Base-by-base conservation (phyloP, 2,329 filamentous ascomycete genomes). In the Aspergillus nomiae region DNA sequence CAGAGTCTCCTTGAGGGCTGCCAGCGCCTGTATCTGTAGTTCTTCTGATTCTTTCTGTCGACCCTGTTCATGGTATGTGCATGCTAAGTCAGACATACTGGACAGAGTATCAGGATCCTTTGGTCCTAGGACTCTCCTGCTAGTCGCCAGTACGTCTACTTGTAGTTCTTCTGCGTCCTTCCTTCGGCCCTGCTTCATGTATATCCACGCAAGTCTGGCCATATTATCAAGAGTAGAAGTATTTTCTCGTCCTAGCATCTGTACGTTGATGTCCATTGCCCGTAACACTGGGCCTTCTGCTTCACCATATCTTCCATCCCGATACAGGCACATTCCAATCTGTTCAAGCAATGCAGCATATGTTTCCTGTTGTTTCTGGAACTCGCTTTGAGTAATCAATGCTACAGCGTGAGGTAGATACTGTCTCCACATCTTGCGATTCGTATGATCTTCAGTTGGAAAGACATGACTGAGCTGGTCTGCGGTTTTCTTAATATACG, bases 341-440 rank as follows among this genome's bases (percentile, higher is more conserved):
- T 21, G 21, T 11, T 43, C 19, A 43, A n/a, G 41, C 7, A 43
- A 43, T 9, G 16, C 4, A 43, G n/a, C 41, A 43, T 43, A 43
- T 43, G 4, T 10, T 21, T 43, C 7, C 41, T 43, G 41, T 10
- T 43, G 41, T 19, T 43, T 11, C 8, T 4, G 19, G 12, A 43
- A n/a, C 41, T 43, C 41, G 11, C 19, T 21, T 21, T 36, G 9
- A 32, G 12, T 14, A 38, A 43, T 10, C 14, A 34, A 45, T n/a
- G 5, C 48, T 12, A 43, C 56, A n/a, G 64, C 61, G 34, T 71
- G 68, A 26, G 68, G 68, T n/a, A 71, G n/a, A 5, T 64, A 56
- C 58, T 62, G 34, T 34, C 62, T 58, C 67, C 67, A 72, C 26
- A 64, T 30, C 30, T 1, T 16, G 59, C 62, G 63, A 36, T 70